Percentiles rank a stretch among this genome's conserved stretches.
Evolutionary conservation across 2,329 filamentous ascomycete genomes (phyloP).

Genomic region (Stemphylium lycopersici): DNA sequence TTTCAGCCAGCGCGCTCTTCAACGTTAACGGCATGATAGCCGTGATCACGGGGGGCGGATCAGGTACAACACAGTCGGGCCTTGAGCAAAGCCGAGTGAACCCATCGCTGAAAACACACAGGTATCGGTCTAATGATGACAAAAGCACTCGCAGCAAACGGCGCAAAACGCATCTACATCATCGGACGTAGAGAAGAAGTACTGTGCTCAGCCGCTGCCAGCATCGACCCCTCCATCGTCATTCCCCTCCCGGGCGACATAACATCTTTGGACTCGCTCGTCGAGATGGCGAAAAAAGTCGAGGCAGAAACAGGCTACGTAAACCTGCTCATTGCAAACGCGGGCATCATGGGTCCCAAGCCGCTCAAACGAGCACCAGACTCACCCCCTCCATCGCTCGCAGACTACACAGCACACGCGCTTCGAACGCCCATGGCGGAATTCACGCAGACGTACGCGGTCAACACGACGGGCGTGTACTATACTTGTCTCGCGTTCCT

Average conservation of each 20-base stretch:
- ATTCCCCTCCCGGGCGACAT: constrained; percentile 29
- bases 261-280: constrained; percentile 19
- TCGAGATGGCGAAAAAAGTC: constrained; percentile 17
- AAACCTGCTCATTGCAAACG: constrained; percentile 34
- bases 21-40: constrained; percentile 26
- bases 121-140: constrained; percentile 31
- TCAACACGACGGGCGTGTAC: constrained; percentile 50
- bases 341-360: constrained; percentile 29
- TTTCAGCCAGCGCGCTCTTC: constrained; percentile 25
- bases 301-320: constrained; percentile 20
- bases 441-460: constrained; percentile 47
- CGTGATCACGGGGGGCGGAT: constrained; percentile 32
- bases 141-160: constrained; percentile 26
- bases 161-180: constrained; percentile 28
- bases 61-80: constrained; percentile 11
- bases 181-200: constrained; percentile 23
- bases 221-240: constrained; percentile 20
- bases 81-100: background rate
- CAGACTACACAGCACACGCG: constrained; percentile 27
- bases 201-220: constrained; percentile 17
- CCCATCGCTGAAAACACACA: background rate
- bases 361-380: constrained; percentile 21
- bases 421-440: constrained; percentile 26
- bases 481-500: constrained; percentile 52
- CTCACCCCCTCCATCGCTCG: constrained; percentile 14